Evolutionary conservation across 306 rosid species (phyloP).

Genomic region (Cicer yamashitae): DNA sequence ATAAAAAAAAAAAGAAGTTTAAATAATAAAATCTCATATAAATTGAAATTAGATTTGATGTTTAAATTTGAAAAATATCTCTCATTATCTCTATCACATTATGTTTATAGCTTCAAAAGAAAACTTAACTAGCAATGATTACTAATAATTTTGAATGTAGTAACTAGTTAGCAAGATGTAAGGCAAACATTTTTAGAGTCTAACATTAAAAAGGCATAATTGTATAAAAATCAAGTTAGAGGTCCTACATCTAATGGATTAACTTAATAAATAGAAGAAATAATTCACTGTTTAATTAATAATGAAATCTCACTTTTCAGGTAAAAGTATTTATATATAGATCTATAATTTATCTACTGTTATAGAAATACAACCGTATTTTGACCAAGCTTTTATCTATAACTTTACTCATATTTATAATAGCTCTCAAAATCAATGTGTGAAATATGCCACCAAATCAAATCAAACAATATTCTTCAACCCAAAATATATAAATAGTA

Average conservation of each 20-base stretch:
- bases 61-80: too few species aligned
- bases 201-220: not conserved
- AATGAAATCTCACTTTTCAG: slow-evolving; percentile 38
- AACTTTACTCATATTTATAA: slow-evolving; percentile 41
- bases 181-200: slow-evolving; percentile 19
- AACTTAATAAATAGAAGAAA: not conserved
- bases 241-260: slow-evolving; percentile 3
- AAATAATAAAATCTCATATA: too few species aligned
- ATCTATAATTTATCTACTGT: slow-evolving; percentile 12
- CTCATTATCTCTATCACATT: slow-evolving; percentile 25
- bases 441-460: slow-evolving; percentile 15
- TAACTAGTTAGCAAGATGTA: not conserved
- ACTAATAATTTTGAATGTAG: not conserved
- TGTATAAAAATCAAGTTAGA: slow-evolving; percentile 15
- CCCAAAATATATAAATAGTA: slow-evolving; percentile 9
- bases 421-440: slow-evolving; percentile 2
- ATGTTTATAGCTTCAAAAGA: not conserved
- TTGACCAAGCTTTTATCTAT: slow-evolving; percentile 35
- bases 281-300: not conserved
- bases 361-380: slow-evolving; percentile 35
- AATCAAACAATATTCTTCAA: slow-evolving; percentile 16
- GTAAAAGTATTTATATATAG: not conserved
- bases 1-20: too few species aligned
- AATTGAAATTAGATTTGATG: too few species aligned
- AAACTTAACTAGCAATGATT: not conserved